Conservation (phyloP, 345 rosid genomes). For the Punica granatum region DNA sequence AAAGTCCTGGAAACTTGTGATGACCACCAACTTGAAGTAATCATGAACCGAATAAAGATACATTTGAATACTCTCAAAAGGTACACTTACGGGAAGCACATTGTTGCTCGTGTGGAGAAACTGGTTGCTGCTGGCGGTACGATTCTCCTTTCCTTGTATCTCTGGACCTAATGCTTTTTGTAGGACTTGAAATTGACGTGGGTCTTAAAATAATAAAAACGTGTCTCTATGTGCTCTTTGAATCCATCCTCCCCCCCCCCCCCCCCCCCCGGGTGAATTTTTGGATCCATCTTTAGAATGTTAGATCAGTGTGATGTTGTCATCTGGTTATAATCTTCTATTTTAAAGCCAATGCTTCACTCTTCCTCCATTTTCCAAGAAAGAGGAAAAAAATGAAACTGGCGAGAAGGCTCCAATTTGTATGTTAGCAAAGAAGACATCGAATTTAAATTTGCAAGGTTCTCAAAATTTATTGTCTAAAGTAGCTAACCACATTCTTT, state of each 20-base stretch:
- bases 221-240: background rate
- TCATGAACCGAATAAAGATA: constrained; percentile 78
- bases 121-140: constrained; percentile 96
- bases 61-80: constrained; percentile 87
- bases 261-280: too few relatives aligned
- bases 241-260: too few relatives aligned
- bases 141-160: constrained; percentile 6
- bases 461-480: background rate
- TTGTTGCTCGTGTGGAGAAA: constrained; percentile 94
- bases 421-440: background rate
- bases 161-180: background rate
- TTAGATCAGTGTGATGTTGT: background rate
- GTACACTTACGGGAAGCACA: constrained; percentile 94
- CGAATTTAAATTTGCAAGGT: background rate
- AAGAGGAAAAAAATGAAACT: background rate
- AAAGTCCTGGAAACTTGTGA: constrained; percentile 95
- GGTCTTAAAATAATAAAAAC: background rate
- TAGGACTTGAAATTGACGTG: background rate
- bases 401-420: background rate
- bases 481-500: background rate
- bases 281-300: background rate
- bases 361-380: background rate
- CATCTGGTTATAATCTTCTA: background rate
- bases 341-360: background rate
- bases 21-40: constrained; percentile 77